Percentiles rank a stretch among this genome's conserved stretches.
Conservation (phyloP, 768 basidiomycete species). For the Mycena sanguinolenta region DNA sequence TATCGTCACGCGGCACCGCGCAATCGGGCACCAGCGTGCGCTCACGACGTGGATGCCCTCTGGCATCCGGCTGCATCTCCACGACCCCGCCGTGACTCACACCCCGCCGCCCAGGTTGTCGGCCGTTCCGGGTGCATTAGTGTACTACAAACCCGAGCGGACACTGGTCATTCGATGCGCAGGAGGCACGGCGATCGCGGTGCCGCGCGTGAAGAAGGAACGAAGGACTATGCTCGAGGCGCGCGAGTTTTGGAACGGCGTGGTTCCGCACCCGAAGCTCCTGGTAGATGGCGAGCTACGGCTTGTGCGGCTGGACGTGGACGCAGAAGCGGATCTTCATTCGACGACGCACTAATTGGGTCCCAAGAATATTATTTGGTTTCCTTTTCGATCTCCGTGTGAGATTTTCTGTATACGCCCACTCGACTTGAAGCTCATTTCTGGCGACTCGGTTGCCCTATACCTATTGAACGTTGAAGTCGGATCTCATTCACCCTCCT, state of each 20-base stretch:
- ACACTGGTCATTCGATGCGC: conserved; percentile 70
- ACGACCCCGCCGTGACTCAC: conserved; percentile 40
- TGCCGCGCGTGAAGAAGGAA: conserved; percentile 72
- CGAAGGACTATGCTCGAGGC: conserved; percentile 62
- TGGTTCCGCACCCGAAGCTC: conserved; percentile 27
- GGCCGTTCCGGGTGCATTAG: conserved; percentile 43
- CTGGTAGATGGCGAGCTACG: conserved; percentile 29
- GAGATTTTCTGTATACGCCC: too few species aligned
- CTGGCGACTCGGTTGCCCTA: too few species aligned
- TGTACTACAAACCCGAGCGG: conserved; percentile 54
- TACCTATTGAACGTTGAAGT: too few species aligned
- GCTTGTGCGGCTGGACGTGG: conserved; percentile 4
- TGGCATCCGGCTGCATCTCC: conserved; percentile 57
- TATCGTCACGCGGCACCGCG: conserved; percentile 69
- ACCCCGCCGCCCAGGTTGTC: conserved; percentile 20
- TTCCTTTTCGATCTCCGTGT: too few species aligned
- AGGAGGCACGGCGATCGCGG: conserved; percentile 62
- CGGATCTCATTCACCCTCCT: too few species aligned
- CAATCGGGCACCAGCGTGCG: conserved; percentile 74
- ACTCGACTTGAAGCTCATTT: too few species aligned
- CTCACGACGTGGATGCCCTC: conserved; percentile 49
- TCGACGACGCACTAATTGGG: too few species aligned
- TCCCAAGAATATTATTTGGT: too few species aligned
- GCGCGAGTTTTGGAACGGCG: conserved; percentile 87
- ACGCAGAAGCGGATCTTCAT: neutral